Evolutionary conservation across 176 grass and related monocot species (phyloP), one percentile per base, ranked within the genome.

Genomic region (Triticum timopheevii): DNA sequence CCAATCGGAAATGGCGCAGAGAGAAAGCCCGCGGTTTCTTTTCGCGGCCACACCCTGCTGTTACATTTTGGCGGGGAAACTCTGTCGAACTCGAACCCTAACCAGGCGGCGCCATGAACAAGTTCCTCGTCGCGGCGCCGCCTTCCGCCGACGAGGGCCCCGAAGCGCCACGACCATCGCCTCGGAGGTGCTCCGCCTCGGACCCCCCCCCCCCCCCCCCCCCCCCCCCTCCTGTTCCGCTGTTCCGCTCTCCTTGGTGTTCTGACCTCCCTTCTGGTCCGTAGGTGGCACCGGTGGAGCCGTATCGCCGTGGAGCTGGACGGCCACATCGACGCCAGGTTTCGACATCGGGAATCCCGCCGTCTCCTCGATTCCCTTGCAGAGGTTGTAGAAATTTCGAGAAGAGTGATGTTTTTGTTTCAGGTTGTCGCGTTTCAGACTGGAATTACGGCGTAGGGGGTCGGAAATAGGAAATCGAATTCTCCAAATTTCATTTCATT

Each of bases 261-360:
- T 77, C 69, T 85, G 22, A 87, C 19, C 45, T 52, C 16, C 11
- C 34, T 68, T 63, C n/a, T 61, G 33, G 16, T 35, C 13, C 62
- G 76, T 13, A 82, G 85, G 77, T 61, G 74, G 75, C 72, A 83
- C 67, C 61, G 49, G 74, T 98, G 96, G 96, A 86, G 76, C 50
- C 93, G 88, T 74, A 86, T 80, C 76, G 83, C 86, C 40, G 78
- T 56, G 33, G 96, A 98, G 87, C 36, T 98, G 49, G 92, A 98
- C 71, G 96, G 93, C 58, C 88, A 71, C 31, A 64, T 92, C 9
- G 82, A 88, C 76, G 65, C 87, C 72, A 80, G 83, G 38, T 94
- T 87, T 66, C 88, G 82, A 58, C 92, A 90, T 77, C 52, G 84
- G 65, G 77, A 93, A 22, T 92, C 88, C 67, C 88, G 86, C 33